Conservation (phyloP, 176 grass and related monocot species). For the Oryza nivara region DNA sequence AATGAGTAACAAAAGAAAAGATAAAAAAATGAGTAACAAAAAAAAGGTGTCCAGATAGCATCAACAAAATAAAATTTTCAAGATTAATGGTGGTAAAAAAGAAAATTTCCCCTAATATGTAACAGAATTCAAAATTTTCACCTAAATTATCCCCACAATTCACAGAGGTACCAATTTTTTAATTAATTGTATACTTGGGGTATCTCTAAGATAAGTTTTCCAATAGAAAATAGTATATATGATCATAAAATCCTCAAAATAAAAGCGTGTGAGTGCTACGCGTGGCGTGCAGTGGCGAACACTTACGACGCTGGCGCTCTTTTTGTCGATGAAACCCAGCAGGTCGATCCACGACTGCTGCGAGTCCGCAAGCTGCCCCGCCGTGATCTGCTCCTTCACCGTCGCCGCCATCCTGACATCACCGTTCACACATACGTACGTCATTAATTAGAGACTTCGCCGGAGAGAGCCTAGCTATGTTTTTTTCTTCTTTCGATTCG, state of each 20-base stretch:
- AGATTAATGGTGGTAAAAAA: no score
- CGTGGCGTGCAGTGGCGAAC: background rate
- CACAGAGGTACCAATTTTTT: no score
- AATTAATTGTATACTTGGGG: no score
- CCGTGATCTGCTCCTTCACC: constrained; percentile 45
- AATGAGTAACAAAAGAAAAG: no score
- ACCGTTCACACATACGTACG: background rate
- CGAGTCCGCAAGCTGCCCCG: constrained; percentile 11
- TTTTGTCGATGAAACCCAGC: background rate
- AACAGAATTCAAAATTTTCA: background rate
- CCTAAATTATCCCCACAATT: no score
- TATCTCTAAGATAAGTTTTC: no score
- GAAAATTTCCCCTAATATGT: background rate
- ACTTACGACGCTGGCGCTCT: constrained; percentile 31
- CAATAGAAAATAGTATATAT: no score
- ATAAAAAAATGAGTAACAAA: no score
- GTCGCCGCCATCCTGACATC: constrained; percentile 47
- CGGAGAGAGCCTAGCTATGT: background rate
- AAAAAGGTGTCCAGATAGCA: background rate
- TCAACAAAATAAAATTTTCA: background rate
- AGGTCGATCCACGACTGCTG: background rate
- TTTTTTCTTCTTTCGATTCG: background rate
- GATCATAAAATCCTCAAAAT: no score
- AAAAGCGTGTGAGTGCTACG: no score
- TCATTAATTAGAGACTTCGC: background rate